Base-by-base conservation (phyloP, 371 early-diverging fungal genomes). In the Mucor irregularis region DNA sequence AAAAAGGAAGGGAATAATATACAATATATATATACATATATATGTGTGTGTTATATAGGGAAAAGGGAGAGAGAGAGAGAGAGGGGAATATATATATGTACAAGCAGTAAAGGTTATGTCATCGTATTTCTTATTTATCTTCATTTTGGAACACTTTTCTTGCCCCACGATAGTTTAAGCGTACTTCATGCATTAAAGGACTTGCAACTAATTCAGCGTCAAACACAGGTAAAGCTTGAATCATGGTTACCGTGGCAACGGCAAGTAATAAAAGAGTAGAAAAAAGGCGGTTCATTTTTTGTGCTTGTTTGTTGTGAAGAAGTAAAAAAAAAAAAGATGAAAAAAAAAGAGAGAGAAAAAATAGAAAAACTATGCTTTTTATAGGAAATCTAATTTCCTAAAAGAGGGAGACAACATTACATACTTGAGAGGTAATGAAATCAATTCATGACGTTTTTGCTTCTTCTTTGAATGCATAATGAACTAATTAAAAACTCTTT, bases 151-250 rank as follows among this genome's bases (percentile, higher is more conserved):
- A n/a, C n/a, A n/a, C n/a, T n/a, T 37, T 49, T 43, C 45, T 62
- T 51, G 43, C 63, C 26, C 53, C 63, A 46, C 66, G 66, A 34
- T 66, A 66, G 24, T 33, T 52, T 10, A 61, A 49, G 24, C 49
- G 57, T 9, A 45, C 42, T 33, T 68, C 64, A 52, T 68, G 68
- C 49, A 68, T 54, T 14, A 64, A 61, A 19, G 68, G 68, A 39
- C 61, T 68, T 8, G 68, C 68, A 9, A 45, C 61, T 34, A 68
- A 49, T 37, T 68, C 68, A 28, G 61, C 47, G 43, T 68, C 68
- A 29, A 68, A 61, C n/a, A 68, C 58, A 16, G 68, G 68, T 13
- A 68, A 43, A 22, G 64, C 45, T 40, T 58, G 56, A 39, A 14
- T 45, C 6, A 28, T 13, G 10, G 26, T 26, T 0, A 19, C 38